These are phyloP conservation scores for Teratosphaeria gauchensis DNA, from an alignment of 2,329 filamentous ascomycete species.

Conservation along the genomic window DNA sequence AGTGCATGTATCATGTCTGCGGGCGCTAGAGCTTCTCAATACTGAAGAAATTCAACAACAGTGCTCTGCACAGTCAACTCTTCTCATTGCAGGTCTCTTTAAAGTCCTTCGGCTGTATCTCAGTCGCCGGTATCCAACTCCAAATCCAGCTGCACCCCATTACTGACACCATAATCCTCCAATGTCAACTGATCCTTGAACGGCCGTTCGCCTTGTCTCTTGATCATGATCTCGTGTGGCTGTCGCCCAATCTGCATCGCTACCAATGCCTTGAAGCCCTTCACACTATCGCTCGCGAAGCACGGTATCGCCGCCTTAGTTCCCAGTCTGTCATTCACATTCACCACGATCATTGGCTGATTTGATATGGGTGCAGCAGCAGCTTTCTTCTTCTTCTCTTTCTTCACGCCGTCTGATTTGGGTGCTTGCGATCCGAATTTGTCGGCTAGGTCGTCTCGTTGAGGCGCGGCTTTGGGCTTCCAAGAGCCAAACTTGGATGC, in stretches of 20 bases:
- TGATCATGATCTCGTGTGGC: constrained; percentile 82
- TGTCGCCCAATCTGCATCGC: constrained; percentile 81
- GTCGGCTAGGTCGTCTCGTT: constrained; percentile 4
- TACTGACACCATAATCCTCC: constrained; percentile 88
- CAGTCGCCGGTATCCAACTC: constrained; percentile 32
- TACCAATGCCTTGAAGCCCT: constrained; percentile 83
- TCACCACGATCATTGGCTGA: constrained; percentile 86
- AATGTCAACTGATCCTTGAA: constrained; percentile 86
- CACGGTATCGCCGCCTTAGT: constrained; percentile 94
- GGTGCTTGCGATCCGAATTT: constrained; percentile 2
- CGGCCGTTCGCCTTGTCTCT: constrained; percentile 81
- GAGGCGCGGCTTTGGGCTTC: not conserved
- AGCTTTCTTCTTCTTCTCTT: constrained; percentile 19
- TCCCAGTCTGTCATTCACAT: constrained; percentile 88
- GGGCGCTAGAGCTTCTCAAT: no score
- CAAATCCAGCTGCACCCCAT: constrained; percentile 60
- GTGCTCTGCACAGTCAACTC: no score
- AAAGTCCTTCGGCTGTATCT: constrained; percentile 1
- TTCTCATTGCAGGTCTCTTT: no score
- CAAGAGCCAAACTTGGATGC: not conserved
- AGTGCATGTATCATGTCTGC: no score
- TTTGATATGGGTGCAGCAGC: constrained; percentile 26
- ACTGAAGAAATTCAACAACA: no score
- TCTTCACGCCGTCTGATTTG: constrained; percentile 5
- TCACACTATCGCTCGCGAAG: constrained; percentile 71